Evolutionary conservation across 1,139 yeast species (phyloP).

Genomic region (Pichia sp.): DNA sequence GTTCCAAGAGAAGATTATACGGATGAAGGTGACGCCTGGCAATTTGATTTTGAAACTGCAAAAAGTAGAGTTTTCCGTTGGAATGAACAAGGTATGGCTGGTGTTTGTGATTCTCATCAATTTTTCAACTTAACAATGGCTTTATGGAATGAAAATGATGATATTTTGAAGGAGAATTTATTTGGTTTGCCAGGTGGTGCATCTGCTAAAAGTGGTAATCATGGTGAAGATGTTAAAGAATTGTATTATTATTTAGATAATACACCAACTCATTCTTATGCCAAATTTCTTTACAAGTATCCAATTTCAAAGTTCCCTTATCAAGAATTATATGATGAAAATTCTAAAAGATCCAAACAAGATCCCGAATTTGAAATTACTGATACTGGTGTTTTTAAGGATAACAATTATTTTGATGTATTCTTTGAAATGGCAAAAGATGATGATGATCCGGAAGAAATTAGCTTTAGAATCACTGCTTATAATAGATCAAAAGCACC

Average conservation of each 20-base stretch:
- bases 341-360: conserved; percentile 55
- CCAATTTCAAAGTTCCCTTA: conserved; percentile 86
- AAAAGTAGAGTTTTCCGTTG: conserved; percentile 81
- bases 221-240: conserved; percentile 93
- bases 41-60: conserved; percentile 85
- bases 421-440: conserved; percentile 89
- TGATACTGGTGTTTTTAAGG: conserved; percentile 72
- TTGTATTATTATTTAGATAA: conserved; percentile 82
- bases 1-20: conserved; percentile 93
- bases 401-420: conserved; percentile 81
- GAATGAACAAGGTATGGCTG: conserved; percentile 97
- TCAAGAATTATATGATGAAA: conserved; percentile 64
- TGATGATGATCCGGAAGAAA: conserved; percentile 73
- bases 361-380: conserved; percentile 67
- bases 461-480: conserved; percentile 81
- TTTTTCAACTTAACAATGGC: conserved; percentile 71
- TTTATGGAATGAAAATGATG: conserved; percentile 89
- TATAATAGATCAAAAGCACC: conserved; percentile 77
- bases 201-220: conserved; percentile 94
- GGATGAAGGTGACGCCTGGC: conserved; percentile 86
- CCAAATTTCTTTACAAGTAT: conserved; percentile 88
- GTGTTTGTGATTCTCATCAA: conserved; percentile 84
- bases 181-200: conserved; percentile 83
- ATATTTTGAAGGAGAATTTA: conserved; percentile 76
- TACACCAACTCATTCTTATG: conserved; percentile 89